These are phyloP conservation scores for Fusarium tanahbumbuense DNA, from an alignment of 2,329 filamentous ascomycete genomes.

Conservation along the genomic window DNA sequence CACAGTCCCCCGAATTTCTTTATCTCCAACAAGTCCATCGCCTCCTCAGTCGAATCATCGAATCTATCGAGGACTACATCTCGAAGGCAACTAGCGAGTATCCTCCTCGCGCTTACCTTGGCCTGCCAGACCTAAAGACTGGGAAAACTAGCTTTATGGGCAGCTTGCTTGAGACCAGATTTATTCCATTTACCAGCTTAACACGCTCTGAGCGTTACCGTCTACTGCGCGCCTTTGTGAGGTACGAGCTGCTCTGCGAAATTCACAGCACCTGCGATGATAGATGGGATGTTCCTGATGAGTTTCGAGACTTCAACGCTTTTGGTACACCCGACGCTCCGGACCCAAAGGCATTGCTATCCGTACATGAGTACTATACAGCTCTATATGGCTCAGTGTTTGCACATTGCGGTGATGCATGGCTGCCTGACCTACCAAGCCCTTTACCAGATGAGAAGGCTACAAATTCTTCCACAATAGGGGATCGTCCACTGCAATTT, in stretches of 20 bases:
- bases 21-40: background rate
- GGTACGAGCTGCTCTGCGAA: slow-evolving; percentile 16
- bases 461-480: too few species aligned
- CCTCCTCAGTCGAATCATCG: background rate
- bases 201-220: background rate
- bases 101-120: background rate
- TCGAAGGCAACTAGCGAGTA: background rate
- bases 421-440: background rate
- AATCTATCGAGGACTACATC: background rate
- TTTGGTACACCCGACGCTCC: background rate
- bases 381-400: background rate
- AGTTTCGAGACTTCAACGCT: background rate
- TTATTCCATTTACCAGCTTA: background rate
- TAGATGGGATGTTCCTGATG: rapidly evolving
- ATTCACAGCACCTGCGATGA: background rate
- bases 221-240: background rate
- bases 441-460: background rate
- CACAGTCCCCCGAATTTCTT: background rate
- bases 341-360: background rate
- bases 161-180: background rate
- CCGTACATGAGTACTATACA: slow-evolving; percentile 1
- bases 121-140: background rate
- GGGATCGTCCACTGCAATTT: too few species aligned
- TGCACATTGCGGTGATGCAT: background rate
- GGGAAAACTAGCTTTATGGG: background rate